Evolutionary conservation across 805 yeast species (phyloP).

Genomic region (Pichia manshurica): DNA sequence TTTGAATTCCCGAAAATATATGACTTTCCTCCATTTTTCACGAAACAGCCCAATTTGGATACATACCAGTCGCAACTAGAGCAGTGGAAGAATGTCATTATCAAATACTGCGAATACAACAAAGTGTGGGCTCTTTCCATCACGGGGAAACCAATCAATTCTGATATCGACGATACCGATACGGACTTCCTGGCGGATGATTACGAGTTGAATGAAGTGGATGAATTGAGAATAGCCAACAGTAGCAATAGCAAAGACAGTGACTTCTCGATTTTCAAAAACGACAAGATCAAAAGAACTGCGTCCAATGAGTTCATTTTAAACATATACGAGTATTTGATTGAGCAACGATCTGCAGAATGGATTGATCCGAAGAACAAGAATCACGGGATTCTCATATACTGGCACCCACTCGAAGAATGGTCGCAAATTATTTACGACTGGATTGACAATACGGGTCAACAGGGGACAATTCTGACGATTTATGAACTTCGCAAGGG

Average conservation of each 20-base stretch:
- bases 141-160: conserved; percentile 28
- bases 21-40: conserved; percentile 86
- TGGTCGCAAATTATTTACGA: conserved; percentile 62
- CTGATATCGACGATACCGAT: not conserved
- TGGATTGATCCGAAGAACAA: conserved; percentile 43
- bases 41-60: conserved; percentile 78
- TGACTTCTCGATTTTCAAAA: conserved; percentile 39
- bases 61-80: conserved; percentile 70
- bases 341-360: conserved; percentile 50
- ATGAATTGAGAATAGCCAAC: conserved; percentile 9
- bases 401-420: conserved; percentile 64
- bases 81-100: conserved; percentile 69
- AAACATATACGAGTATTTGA: conserved; percentile 54
- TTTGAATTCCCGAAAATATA: conserved; percentile 44
- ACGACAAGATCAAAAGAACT: conserved; percentile 44
- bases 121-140: conserved; percentile 49
- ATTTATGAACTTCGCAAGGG: conserved; percentile 72
- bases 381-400: conserved; percentile 45
- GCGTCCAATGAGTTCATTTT: conserved; percentile 50
- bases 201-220: conserved; percentile 18
- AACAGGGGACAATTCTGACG: conserved; percentile 69
- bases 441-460: conserved; percentile 76
- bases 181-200: not conserved
- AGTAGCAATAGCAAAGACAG: conserved; percentile 14
- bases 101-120: conserved; percentile 53